Evolutionary conservation across 2,329 filamentous ascomycete species (phyloP), one percentile per base, ranked within the genome.

Genomic region (Nothomitra cinnamomea): DNA sequence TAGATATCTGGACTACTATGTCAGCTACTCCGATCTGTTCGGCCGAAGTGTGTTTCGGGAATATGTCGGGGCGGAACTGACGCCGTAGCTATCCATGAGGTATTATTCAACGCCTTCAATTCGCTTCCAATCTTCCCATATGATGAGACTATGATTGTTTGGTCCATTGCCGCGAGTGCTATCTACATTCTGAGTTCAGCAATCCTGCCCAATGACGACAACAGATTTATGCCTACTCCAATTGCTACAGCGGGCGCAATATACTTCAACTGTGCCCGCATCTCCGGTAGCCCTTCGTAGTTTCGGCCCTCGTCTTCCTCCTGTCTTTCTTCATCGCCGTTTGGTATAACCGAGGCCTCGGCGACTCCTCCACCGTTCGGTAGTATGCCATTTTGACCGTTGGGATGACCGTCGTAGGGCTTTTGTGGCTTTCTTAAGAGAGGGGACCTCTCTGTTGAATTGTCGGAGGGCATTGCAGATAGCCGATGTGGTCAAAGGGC

Each of bases 71-170:
- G 48, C 38, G 12, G 12, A n/a, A 41, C 53, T 43, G 58, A 75
- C 28, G 73, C 74, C 24, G 78, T 79, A 25, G 83, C 83, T 55
- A 88, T 82, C 84, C 85, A 88, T 52, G 78, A 83, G 2, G 83
- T 87, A 58, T 77, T 78, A 62, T 83, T 86, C 52, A 90, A 71
- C 1, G 85, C 83, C 52, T 85, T 72, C 25, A 90, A 69, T 57
- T 89, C 85, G 54, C 76, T 85, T 10, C 84, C 85, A 60, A 90
- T 89, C 57, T 76, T 79, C 51, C 82, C 83, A 64, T 88, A 88
- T n/a, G 76, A 81, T n/a, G 80, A 79, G 50, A 89, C 78, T 28
- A 85, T 80, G 53, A 89, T 78, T 0, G 86, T 86, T 64, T 88
- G 83, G 62, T 90, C 85, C 51, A 82, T 74, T 2, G 85, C 82